Conservation (phyloP, 75 land plant genomes). For the Cryptomeria japonica region DNA sequence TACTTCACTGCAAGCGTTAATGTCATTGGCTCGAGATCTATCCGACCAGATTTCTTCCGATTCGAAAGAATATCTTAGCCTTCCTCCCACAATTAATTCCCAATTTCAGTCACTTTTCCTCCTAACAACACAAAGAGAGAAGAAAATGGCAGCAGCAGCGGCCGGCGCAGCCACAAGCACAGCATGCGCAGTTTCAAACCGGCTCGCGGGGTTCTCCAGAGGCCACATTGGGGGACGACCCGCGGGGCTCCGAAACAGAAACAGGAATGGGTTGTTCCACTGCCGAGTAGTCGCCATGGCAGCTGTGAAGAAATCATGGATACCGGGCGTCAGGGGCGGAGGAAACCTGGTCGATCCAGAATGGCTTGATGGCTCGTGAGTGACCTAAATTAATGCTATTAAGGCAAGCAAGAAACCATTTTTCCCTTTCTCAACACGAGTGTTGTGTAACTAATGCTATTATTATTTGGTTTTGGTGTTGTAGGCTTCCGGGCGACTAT, state of each 20-base stretch:
- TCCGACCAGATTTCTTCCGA: constrained; percentile 2
- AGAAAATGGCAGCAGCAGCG: background rate
- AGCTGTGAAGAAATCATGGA: constrained; percentile 85
- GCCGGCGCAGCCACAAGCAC: background rate
- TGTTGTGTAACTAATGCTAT: background rate
- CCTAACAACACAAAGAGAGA: background rate
- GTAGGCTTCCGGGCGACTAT: constrained; percentile 93
- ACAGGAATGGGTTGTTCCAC: background rate
- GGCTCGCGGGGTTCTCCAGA: background rate
- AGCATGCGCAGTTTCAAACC: background rate
- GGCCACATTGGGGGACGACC: background rate
- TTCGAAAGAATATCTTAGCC: background rate
- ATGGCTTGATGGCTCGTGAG: constrained; percentile 99
- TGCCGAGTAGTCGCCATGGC: constrained; percentile 53
- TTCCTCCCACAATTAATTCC: background rate
- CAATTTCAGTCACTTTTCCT: background rate
- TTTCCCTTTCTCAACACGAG: background rate
- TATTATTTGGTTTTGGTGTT: background rate
- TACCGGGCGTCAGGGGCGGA: constrained; percentile 80
- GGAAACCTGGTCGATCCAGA: constrained; percentile 85
- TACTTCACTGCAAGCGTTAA: background rate
- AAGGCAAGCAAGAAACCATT: background rate
- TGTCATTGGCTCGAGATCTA: background rate
- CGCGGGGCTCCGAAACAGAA: background rate
- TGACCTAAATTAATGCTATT: background rate